Base-by-base conservation (phyloP, 208 protist genomes). In the Trypanosoma congolense region DNA sequence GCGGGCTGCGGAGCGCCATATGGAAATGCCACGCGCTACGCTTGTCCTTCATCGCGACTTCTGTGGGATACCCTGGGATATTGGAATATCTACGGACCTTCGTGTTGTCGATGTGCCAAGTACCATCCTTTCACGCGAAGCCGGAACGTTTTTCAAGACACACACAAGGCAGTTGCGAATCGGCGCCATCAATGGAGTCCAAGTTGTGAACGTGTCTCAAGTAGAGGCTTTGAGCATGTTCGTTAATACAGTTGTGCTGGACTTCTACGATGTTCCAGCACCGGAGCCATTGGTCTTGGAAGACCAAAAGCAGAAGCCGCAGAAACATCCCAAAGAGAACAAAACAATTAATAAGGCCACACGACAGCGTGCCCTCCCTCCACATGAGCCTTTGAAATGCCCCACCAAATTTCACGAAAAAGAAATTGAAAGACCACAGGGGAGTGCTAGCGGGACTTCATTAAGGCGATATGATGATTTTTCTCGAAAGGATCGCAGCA, bases 111-210 rank as follows among this genome's bases (percentile, higher is more conserved):
- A 36, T 44, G 40, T 58, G n/a, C 59, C 59, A 26, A 12, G 0
- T 0, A 14, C 30, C 16, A 40, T 65, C 50, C 42, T 65, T 0
- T 58, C 50, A 16, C 4, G 19, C 12, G 51, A 57, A 24, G 59
- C 43, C 1, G 9, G 21, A 5, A 28, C 38, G 8, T 65, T 65
- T 43, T 45, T 65, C 38, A 26, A 29, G 10, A 36, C 30, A 30
- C 31, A 65, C 30, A 38, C 14, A 8, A 49, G 16, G 31, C 50
- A 43, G 28, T 6, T 65, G 4, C 59, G 50, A 29, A 52, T 65
- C 49, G 21, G 24, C 16, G 49, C 24, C 6, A 65, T 65, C 30
- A 65, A 65, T 40, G 59, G 59, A 4, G 51, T 65, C n/a, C 33
- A 58, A 42, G 50, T 65, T 14, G 45, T n/a, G 43, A 53, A 16